Evolutionary conservation across 2,329 filamentous ascomycete genomes (phyloP).

Genomic region (Apiospora koreana): DNA sequence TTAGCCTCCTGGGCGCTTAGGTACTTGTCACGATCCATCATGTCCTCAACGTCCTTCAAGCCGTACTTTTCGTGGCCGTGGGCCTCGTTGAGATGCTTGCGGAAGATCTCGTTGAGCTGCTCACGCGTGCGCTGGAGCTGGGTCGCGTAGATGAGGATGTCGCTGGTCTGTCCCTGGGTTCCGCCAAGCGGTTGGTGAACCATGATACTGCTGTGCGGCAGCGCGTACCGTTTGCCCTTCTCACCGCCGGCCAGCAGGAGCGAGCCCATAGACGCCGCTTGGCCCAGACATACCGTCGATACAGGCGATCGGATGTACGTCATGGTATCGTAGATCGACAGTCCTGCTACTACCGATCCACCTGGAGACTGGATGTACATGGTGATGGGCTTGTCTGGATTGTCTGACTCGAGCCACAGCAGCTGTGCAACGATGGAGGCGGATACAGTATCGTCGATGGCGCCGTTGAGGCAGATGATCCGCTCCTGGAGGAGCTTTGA

Average conservation of each 20-base stretch:
- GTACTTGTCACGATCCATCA: constrained; percentile 98
- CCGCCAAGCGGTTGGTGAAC: constrained; percentile 90
- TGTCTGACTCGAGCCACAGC: constrained; percentile 96
- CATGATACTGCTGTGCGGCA: constrained; percentile 96
- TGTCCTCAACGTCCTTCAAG: constrained; percentile 81
- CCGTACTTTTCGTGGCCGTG: constrained; percentile 75
- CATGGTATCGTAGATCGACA: constrained; percentile 99
- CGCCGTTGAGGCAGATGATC: constrained; percentile 90
- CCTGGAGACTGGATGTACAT: constrained; percentile 98
- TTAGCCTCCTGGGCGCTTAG: constrained; percentile 85
- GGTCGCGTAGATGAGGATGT: constrained; percentile 96
- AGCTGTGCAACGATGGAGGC: constrained; percentile 96
- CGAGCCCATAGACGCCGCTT: constrained; percentile 93
- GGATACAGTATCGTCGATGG: constrained; percentile 86
- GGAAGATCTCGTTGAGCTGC: constrained; percentile 89
- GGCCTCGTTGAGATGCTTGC: constrained; percentile 77
- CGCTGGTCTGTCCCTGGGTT: constrained; percentile 65
- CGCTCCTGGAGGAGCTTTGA: constrained; percentile 85
- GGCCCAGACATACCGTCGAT: constrained; percentile 91
- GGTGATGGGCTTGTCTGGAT: constrained; percentile 90
- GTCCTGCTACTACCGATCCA: constrained; percentile 82
- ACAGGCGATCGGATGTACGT: constrained; percentile 92
- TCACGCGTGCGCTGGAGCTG: constrained; percentile 87
- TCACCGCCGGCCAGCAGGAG: constrained; percentile 85
- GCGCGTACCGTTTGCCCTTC: constrained; percentile 79